A percentile compares a stretch with the other conserved stretches of the same genome.
Conservation (phyloP, 2,329 filamentous ascomycete species). For the Tolypocladium nubicola region DNA sequence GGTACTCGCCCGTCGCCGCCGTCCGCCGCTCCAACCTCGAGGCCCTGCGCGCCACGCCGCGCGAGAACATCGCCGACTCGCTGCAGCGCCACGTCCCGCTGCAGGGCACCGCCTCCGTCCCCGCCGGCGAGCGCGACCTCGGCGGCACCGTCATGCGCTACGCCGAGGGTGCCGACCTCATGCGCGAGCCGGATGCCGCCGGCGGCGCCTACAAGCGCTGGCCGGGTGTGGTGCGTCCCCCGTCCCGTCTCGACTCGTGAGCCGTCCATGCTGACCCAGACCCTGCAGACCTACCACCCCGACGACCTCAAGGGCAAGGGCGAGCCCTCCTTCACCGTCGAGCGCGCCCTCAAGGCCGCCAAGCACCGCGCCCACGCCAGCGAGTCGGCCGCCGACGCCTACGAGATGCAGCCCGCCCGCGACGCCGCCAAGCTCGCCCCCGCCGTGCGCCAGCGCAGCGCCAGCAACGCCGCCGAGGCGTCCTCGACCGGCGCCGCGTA, state of each 20-base stretch:
- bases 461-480: constrained; percentile 24
- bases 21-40: constrained; percentile 62
- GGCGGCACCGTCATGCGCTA: constrained; percentile 66
- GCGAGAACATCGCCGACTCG: constrained; percentile 66
- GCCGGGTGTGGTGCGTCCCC: constrained; percentile 56
- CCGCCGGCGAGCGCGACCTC: constrained; percentile 58
- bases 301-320: constrained; percentile 77
- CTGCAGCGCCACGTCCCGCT: constrained; percentile 65
- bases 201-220: constrained; percentile 74
- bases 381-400: constrained; percentile 19
- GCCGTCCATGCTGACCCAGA: background rate
- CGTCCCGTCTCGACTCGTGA: no score
- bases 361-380: constrained; percentile 21
- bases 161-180: constrained; percentile 76
- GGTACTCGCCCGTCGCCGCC: constrained; percentile 64
- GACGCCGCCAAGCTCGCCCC: constrained; percentile 6
- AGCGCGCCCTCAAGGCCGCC: constrained; percentile 54
- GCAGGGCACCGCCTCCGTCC: constrained; percentile 68
- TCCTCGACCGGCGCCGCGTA: constrained; percentile 11
- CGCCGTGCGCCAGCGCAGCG: constrained; percentile 30
- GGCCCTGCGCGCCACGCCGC: constrained; percentile 70
- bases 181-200: constrained; percentile 56
- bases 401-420: constrained; percentile 37
- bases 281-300: constrained; percentile 51
- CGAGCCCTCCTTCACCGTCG: constrained; percentile 63